These are phyloP conservation scores for Vigna unguiculata DNA, from an alignment of 306 rosid species.

Conservation along the genomic window DNA sequence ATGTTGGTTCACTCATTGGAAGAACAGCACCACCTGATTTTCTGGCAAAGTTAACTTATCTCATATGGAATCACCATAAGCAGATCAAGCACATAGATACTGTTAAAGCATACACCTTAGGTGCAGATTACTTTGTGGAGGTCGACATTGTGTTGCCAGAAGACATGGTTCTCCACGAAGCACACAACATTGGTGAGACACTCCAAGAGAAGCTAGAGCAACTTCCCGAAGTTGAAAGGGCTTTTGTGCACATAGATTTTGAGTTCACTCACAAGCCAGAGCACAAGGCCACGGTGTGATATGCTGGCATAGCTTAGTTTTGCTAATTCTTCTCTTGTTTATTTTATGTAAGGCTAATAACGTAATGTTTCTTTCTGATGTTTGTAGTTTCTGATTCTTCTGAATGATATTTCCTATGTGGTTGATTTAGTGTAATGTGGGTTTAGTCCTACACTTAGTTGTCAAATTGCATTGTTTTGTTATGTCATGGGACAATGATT, in stretches of 20 bases:
- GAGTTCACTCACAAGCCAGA: constrained; percentile 83
- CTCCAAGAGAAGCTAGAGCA: constrained; percentile 82
- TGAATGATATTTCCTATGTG: neutral
- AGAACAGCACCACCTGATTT: constrained; percentile 84
- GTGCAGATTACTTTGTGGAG: constrained; percentile 79
- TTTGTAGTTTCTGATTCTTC: too few species aligned
- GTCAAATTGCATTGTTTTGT: too few species aligned
- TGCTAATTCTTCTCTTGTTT: too few species aligned
- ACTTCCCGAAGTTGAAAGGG: constrained; percentile 79
- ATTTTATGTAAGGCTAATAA: too few species aligned
- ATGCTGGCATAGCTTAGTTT: neutral
- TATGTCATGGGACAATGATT: too few species aligned
- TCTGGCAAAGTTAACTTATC: constrained; percentile 69
- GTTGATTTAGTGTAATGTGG: too few species aligned
- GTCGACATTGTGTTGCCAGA: constrained; percentile 82
- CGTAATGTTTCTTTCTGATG: too few species aligned
- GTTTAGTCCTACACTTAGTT: too few species aligned
- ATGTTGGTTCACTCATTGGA: constrained; percentile 72
- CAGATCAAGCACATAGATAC: constrained; percentile 78
- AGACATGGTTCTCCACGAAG: constrained; percentile 65
- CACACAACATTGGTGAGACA: constrained; percentile 82
- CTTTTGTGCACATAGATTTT: constrained; percentile 83
- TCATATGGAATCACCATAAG: constrained; percentile 85
- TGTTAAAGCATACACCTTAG: constrained; percentile 83
- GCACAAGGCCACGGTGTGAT: constrained; percentile 65